These are phyloP conservation scores for Acacia confusa DNA, from an alignment of 306 rosid genomes.

Conservation along the genomic window DNA sequence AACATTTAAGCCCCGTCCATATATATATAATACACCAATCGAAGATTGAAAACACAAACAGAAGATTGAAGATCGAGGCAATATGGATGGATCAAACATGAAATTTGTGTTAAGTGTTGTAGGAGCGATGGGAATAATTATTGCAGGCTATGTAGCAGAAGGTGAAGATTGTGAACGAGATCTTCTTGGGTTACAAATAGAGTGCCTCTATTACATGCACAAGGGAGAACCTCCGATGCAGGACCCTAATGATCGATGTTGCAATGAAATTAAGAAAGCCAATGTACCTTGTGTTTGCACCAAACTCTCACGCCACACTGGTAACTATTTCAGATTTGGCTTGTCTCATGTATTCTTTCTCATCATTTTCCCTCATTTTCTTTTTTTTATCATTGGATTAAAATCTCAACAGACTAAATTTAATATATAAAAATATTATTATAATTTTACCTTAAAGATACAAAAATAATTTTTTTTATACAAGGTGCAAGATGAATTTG, in stretches of 20 bases:
- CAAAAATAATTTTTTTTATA: too few relatives aligned
- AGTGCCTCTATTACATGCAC: neutral
- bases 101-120: neutral
- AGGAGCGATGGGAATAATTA: neutral
- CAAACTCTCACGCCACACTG: neutral
- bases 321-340: neutral
- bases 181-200: neutral
- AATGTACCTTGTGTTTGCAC: neutral
- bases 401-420: too few relatives aligned
- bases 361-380: too few relatives aligned
- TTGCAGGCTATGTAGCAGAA: neutral
- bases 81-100: neutral
- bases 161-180: neutral
- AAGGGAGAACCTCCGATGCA: neutral
- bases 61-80: neutral
- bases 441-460: too few relatives aligned
- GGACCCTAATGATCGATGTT: neutral
- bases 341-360: too few relatives aligned
- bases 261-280: neutral
- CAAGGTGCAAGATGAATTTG: too few relatives aligned
- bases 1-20: neutral
- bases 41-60: neutral
- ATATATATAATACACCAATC: too few relatives aligned
- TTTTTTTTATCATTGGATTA: too few relatives aligned
- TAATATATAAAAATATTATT: too few relatives aligned